Conservation (phyloP, 192 early-diverging fungal genomes). For the Rhizoclosmatium sp. region DNA sequence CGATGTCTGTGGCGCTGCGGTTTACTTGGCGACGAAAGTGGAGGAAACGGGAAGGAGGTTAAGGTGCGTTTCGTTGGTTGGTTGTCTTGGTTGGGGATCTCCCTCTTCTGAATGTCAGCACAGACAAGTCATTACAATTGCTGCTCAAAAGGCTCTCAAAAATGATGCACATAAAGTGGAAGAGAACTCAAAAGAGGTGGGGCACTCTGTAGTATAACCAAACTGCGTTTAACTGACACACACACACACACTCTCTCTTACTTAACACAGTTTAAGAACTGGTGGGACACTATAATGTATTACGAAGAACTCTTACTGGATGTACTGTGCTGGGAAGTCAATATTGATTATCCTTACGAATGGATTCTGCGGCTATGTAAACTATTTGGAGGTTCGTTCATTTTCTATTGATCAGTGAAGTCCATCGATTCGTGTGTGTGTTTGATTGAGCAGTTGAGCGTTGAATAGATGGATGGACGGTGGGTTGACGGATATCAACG, state of each 20-base stretch:
- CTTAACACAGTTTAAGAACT: constrained; percentile 19
- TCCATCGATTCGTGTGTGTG: background rate
- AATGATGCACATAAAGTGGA: constrained; percentile 23
- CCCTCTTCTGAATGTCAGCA: too few relatives aligned
- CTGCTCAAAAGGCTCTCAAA: constrained; percentile 24
- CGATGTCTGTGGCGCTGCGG: constrained; percentile 37
- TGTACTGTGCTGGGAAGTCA: constrained; percentile 42
- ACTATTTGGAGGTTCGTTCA: background rate
- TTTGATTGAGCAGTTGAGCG: background rate
- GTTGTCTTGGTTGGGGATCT: too few relatives aligned
- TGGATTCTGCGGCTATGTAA: constrained; percentile 26
- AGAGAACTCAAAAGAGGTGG: constrained; percentile 19
- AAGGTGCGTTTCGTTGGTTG: background rate
- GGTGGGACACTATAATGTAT: constrained; percentile 42
- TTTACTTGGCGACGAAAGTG: constrained; percentile 44
- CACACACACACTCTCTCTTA: too few relatives aligned
- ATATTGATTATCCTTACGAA: constrained; percentile 36
- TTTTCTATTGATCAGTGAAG: background rate
- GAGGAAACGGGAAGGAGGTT: constrained; percentile 33
- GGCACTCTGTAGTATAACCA: too few relatives aligned
- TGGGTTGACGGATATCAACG: too few relatives aligned
- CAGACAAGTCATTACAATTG: background rate
- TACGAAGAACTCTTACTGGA: constrained; percentile 45
- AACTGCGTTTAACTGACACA: too few relatives aligned
- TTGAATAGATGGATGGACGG: background rate